Base-by-base conservation (phyloP, 179 eudicot genomes). In the Actinidia polygama region DNA sequence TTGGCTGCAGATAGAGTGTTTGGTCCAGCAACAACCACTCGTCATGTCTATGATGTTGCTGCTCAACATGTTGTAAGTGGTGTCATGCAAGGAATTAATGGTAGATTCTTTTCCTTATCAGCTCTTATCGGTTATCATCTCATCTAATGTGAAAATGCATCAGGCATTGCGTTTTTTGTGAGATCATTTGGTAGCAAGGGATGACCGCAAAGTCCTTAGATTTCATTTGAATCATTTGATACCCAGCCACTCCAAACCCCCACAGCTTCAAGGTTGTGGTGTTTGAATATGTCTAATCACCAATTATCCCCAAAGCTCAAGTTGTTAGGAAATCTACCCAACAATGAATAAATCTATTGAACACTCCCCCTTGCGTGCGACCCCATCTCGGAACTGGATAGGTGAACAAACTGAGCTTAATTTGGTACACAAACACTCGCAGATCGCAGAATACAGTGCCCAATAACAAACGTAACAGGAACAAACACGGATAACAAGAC, bases 11-110 rank as follows among this genome's bases (percentile, higher is more conserved):
- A 96, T 91, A 89, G 95, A 82, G 99, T 96, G 77, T 96, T 96
- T 82, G 99, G 99, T 26, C 99, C 99, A 19, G 93, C 98, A 21
- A 96, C 99, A 78, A 96, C 99, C 49, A 96, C 99, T 50, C 95
- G 96, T 59, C 98, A 92, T 85, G 98, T 96, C 21, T 96, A 96
- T 83, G 99, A 96, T 87, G 84, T 93, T 85, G 98, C 99, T 85
- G 93, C 99, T 64, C 99, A 93, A 84, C 96, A 92, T 87, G 93
- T 92, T 83, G 85, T 96, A 61, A 90, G 91, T 78, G 98, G 98
- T 86, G 91, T 98, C 53, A 96, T 96, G 98, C 98, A 92, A 75
- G 99, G 99, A 68, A 87, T 96, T 79, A 96, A 94, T 83, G 99
- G 99, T 94, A 81, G 64, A 81, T 81, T 49, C 79, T 76, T 77